phyloP scores from a whole-genome alignment of 2,329 filamentous ascomycete species.

The Colletotrichum scovillei region DNA sequence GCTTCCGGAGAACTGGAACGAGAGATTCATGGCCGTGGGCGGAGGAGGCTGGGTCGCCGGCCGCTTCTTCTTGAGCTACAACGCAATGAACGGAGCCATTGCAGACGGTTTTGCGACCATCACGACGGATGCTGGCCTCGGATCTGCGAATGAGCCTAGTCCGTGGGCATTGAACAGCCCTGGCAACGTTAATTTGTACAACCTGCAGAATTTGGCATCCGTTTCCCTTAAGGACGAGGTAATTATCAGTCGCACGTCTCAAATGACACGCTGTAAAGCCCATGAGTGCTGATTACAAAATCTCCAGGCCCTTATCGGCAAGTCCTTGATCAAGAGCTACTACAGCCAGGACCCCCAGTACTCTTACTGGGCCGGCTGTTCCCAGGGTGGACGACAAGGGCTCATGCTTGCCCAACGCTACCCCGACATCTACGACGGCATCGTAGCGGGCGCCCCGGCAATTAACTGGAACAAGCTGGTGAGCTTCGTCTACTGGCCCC shows the following conservation, averaged over 20 bases:
- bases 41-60: slow-evolving; percentile 45
- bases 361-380: slow-evolving; percentile 63
- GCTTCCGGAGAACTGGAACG: slow-evolving; percentile 44
- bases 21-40: slow-evolving; percentile 43
- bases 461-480: neutral
- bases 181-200: slow-evolving; percentile 30
- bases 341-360: slow-evolving; percentile 40
- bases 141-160: neutral
- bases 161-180: slow-evolving; percentile 37
- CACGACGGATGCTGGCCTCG: slow-evolving; percentile 39
- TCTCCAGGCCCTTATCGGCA: neutral
- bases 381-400: slow-evolving; percentile 62
- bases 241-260: slow-evolving; percentile 45
- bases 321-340: neutral
- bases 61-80: slow-evolving; percentile 25
- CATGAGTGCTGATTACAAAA: neutral
- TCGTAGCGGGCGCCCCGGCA: slow-evolving; percentile 38
- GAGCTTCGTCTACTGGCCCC: neutral
- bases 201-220: slow-evolving; percentile 49
- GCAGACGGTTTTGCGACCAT: slow-evolving; percentile 38
- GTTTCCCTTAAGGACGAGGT: slow-evolving; percentile 49
- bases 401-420: slow-evolving; percentile 58
- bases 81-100: slow-evolving; percentile 37
- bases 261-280: no score
- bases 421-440: slow-evolving; percentile 61